Conservation (phyloP, 306 rosid genomes). For the Cicer cuneatum region DNA sequence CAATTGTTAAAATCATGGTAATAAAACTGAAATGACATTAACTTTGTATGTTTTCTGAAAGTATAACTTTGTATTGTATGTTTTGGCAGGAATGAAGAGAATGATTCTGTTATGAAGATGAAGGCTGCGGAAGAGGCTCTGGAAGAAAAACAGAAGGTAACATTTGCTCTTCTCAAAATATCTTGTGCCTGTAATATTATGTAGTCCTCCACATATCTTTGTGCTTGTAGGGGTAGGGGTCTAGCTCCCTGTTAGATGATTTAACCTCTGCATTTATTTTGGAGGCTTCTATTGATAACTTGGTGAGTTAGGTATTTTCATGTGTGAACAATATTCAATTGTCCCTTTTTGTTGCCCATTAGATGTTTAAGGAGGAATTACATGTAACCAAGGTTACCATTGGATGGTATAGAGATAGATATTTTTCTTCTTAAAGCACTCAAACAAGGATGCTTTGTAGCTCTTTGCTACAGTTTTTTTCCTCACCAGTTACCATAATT, state of each 20-base stretch:
- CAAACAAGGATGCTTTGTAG: slow-evolving; percentile 1
- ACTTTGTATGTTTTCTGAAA: slow-evolving; percentile 3
- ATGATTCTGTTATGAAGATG: slow-evolving; percentile 79
- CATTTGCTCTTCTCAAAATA: slow-evolving; percentile 12
- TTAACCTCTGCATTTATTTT: neutral
- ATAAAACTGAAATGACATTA: slow-evolving; percentile 24
- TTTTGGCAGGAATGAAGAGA: slow-evolving; percentile 75
- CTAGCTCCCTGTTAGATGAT: slow-evolving; percentile 25
- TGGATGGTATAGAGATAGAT: slow-evolving; percentile 9
- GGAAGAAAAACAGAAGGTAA: slow-evolving; percentile 84
- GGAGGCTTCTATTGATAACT: slow-evolving; percentile 24
- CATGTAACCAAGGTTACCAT: slow-evolving; percentile 12
- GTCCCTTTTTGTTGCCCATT: neutral
- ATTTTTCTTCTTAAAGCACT: slow-evolving; percentile 30
- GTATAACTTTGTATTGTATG: slow-evolving; percentile 21
- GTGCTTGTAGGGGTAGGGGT: neutral
- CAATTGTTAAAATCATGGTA: slow-evolving; percentile 21
- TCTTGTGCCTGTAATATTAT: slow-evolving; percentile 17
- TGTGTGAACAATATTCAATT: slow-evolving; percentile 3
- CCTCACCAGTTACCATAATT: neutral
- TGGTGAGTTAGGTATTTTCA: neutral
- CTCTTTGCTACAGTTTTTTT: slow-evolving; percentile 5
- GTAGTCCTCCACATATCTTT: slow-evolving; percentile 4
- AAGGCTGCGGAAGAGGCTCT: slow-evolving; percentile 88
- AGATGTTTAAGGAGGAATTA: slow-evolving; percentile 22